A percentile compares a stretch with the other conserved stretches of the same genome.
phyloP scores from a whole-genome alignment of 163 green algal genomes.

The Scenedesmus sp. region DNA sequence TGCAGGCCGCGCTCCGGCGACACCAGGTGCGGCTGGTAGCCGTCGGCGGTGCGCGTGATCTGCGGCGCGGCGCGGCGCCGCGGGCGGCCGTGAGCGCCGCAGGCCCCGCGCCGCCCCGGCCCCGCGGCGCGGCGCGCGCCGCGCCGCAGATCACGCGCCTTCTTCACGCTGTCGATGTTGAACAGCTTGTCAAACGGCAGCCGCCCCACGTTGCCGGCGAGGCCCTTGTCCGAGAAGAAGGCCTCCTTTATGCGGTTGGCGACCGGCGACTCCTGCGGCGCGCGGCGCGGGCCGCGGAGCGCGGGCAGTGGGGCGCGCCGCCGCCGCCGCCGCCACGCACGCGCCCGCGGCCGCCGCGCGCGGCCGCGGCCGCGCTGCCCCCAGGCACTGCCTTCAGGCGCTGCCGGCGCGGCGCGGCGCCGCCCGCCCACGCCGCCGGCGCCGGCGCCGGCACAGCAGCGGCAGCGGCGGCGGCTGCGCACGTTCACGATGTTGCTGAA shows the following conservation, averaged over 20 bases:
- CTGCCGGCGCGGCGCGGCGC: neutral
- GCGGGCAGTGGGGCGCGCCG: neutral
- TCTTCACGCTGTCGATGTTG: constrained; percentile 74
- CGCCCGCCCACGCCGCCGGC: no score
- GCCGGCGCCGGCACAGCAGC: no score
- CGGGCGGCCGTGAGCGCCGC: no score
- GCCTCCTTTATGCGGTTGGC: constrained; percentile 70
- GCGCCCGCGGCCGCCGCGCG: neutral
- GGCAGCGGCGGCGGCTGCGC: constrained; percentile 19
- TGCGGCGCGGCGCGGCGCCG: neutral
- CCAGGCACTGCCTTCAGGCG: neutral
- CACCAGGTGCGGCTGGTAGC: constrained; percentile 94
- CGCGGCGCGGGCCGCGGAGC: neutral
- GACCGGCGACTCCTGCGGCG: constrained; percentile 59
- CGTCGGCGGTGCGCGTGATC: constrained; percentile 73
- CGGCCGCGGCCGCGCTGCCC: neutral
- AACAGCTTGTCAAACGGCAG: constrained; percentile 79
- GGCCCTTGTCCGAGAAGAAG: constrained; percentile 71
- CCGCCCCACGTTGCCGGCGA: constrained; percentile 68
- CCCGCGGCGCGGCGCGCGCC: no score
- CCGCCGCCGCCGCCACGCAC: neutral
- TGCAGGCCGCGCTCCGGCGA: constrained; percentile 90
- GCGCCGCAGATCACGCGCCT: no score
- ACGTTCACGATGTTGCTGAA: constrained; percentile 73
- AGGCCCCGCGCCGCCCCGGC: no score